phyloP scores from a whole-genome alignment of 2,329 filamentous ascomycete genomes.

The Fusarium poae region DNA sequence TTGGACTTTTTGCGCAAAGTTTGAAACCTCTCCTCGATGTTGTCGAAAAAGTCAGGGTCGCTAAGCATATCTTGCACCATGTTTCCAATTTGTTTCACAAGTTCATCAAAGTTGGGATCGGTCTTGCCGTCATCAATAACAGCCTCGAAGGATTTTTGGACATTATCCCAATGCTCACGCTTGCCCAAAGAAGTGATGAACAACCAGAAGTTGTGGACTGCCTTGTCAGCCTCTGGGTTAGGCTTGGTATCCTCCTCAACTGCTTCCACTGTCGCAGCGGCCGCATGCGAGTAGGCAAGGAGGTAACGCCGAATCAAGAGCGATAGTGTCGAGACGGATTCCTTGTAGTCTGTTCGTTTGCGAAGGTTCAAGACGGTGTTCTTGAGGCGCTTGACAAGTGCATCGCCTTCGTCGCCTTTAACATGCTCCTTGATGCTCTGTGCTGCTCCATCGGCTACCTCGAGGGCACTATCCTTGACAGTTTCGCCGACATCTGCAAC shows the following conservation, averaged over 20 bases:
- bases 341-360: constrained; percentile 83
- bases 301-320: constrained; percentile 83
- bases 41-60: constrained; percentile 87
- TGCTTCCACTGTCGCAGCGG: constrained; percentile 74
- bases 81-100: constrained; percentile 79
- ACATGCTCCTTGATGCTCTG: constrained; percentile 81
- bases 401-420: constrained; percentile 77
- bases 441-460: constrained; percentile 70
- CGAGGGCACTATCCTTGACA: constrained; percentile 65
- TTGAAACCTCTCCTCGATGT: constrained; percentile 70
- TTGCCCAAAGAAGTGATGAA: constrained; percentile 86
- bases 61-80: constrained; percentile 85
- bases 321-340: constrained; percentile 85
- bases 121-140: constrained; percentile 80
- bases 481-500: constrained; percentile 67
- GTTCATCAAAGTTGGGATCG: constrained; percentile 84
- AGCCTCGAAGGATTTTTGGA: constrained; percentile 75
- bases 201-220: constrained; percentile 83
- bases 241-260: constrained; percentile 78
- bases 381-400: constrained; percentile 81
- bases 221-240: constrained; percentile 80
- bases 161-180: constrained; percentile 77
- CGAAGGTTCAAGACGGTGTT: constrained; percentile 79
- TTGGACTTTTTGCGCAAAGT: constrained; percentile 67
- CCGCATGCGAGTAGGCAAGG: constrained; percentile 79